Conservation (phyloP, 495 filamentous ascomycete genomes). For the Penicillium mononematosum region DNA sequence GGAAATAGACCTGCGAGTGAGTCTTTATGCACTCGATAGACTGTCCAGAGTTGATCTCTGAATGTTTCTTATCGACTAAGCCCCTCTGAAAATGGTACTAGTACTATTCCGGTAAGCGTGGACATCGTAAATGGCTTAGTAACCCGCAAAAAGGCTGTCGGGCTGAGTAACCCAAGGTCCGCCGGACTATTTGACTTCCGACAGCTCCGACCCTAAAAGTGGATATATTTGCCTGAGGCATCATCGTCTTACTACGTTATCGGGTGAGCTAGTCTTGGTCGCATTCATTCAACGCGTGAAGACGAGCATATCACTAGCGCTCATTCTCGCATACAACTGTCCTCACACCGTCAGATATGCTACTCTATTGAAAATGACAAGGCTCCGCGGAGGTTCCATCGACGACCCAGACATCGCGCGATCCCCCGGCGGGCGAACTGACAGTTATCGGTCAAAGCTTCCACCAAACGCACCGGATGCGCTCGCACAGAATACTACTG, state of each 20-base stretch:
- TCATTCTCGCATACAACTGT: background rate
- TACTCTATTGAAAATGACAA: constrained; percentile 38
- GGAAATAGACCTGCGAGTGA: background rate
- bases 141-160: background rate
- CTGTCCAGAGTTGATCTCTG: constrained; percentile 2
- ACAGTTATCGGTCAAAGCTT: constrained; percentile 43
- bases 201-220: constrained; percentile 1
- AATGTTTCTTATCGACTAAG: constrained; percentile 10
- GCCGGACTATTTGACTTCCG: constrained; percentile 7
- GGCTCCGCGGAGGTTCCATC: constrained; percentile 48
- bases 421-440: constrained; percentile 28
- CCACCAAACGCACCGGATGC: constrained; percentile 50
- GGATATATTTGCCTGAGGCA: constrained; percentile 22
- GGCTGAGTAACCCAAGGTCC: background rate
- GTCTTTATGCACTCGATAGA: background rate
- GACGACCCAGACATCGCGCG: constrained; percentile 35
- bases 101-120: background rate
- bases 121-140: background rate
- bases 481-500: constrained; percentile 50
- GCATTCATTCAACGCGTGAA: background rate
- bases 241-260: constrained; percentile 20
- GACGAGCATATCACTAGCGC: background rate
- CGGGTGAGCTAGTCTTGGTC: constrained; percentile 22
- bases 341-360: constrained; percentile 5
- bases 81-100: background rate